These are phyloP conservation scores for Scheffersomyces stipitis DNA, from an alignment of 805 yeast species.

Conservation along the genomic window DNA sequence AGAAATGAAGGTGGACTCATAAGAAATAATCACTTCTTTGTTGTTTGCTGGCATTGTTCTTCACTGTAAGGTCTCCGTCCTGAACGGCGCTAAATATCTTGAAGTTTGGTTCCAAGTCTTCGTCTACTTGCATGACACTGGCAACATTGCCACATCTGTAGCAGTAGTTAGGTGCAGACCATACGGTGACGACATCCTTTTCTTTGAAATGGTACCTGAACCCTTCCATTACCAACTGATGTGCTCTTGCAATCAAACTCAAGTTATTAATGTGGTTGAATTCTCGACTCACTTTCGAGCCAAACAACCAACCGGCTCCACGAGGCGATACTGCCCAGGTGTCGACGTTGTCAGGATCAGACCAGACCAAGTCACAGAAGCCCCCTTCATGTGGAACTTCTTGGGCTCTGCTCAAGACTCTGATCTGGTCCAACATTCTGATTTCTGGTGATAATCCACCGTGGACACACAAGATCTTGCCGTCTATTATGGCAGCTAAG, in stretches of 20 bases:
- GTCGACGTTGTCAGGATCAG: constrained; percentile 96
- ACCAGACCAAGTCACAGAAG: constrained; percentile 95
- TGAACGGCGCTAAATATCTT: constrained; percentile 95
- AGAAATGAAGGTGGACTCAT: constrained; percentile 8
- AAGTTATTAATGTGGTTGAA: constrained; percentile 93
- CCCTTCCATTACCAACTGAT: constrained; percentile 98
- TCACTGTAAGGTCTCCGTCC: constrained; percentile 58
- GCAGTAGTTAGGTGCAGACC: constrained; percentile 98
- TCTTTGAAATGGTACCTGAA: constrained; percentile 95
- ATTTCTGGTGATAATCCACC: constrained; percentile 98
- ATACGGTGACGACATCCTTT: constrained; percentile 94
- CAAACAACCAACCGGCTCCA: constrained; percentile 99
- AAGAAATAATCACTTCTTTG: constrained; percentile 48
- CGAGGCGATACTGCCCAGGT: constrained; percentile 98
- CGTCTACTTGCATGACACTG: constrained; percentile 94
- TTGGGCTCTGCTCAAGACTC: constrained; percentile 93
- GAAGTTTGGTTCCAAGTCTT: constrained; percentile 81
- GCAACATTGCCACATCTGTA: constrained; percentile 98
- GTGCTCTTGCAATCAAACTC: constrained; percentile 90
- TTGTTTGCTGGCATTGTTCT: constrained; percentile 38
- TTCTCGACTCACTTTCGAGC: constrained; percentile 90
- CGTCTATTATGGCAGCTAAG: constrained; percentile 93
- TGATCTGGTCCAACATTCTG: constrained; percentile 93
- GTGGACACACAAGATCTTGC: constrained; percentile 90
- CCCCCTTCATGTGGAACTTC: constrained; percentile 99